A percentile compares a stretch with the other conserved stretches of the same genome.
phyloP scores from a whole-genome alignment of 768 basidiomycete species.

The Sarcodon aspratus region DNA sequence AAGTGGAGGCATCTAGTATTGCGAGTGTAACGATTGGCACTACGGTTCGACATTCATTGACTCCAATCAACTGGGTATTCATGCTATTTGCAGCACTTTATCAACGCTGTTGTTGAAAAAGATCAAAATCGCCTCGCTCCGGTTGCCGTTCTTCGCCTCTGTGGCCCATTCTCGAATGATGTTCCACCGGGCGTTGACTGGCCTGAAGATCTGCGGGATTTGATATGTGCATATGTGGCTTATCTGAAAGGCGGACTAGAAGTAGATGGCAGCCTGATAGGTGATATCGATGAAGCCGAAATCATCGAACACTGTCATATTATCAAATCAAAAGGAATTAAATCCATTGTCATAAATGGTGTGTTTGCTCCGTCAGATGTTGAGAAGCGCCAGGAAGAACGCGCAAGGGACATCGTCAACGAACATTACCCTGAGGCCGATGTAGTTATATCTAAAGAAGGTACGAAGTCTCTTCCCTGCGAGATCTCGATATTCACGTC shows the following conservation, averaged over 20 bases:
- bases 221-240: conserved; percentile 24
- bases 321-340: conserved; percentile 19
- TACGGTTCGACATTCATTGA: conserved; percentile 22
- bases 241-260: conserved; percentile 29
- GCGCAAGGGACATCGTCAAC: conserved; percentile 29
- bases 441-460: conserved; percentile 6
- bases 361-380: conserved; percentile 38
- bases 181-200: conserved; percentile 47
- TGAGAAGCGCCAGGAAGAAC: conserved; percentile 33
- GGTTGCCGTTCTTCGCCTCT: conserved; percentile 55
- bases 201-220: conserved; percentile 21
- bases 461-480: background rate
- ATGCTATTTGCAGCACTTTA: conserved; percentile 1
- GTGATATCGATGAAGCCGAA: conserved; percentile 29
- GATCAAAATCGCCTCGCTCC: conserved; percentile 39
- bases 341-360: conserved; percentile 31
- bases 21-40: conserved; percentile 50
- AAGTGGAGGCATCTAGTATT: conserved; percentile 25
- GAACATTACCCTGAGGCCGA: no score
- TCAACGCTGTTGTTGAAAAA: conserved; percentile 45
- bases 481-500: no score
- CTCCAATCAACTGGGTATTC: background rate
- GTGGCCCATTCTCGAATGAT: conserved; percentile 46
- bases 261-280: conserved; percentile 38
- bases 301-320: conserved; percentile 29